Evolutionary conservation across 2,329 filamentous ascomycete genomes (phyloP).

Genomic region (Alternaria viburni): DNA sequence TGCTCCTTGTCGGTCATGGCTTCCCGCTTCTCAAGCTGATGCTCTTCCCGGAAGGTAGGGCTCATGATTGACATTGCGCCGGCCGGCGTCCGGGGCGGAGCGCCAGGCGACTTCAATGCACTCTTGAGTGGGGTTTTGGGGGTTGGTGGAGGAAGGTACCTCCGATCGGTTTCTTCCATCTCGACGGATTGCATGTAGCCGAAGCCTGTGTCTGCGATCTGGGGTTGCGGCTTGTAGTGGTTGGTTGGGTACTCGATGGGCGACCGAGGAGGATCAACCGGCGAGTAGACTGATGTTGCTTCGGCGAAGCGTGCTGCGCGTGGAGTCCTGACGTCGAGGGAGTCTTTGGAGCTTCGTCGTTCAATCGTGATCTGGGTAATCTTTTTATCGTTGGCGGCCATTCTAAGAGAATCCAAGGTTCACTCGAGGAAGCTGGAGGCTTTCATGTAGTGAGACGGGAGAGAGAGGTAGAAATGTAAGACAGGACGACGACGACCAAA

Average conservation of each 20-base stretch:
- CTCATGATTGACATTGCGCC: slow-evolving; percentile 74
- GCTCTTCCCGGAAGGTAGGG: slow-evolving; percentile 89
- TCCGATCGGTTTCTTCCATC: slow-evolving; percentile 58
- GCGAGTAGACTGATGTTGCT: slow-evolving; percentile 79
- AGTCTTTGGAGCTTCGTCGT: slow-evolving; percentile 50
- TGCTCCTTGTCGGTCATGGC: slow-evolving; percentile 83
- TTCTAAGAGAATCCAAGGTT: slow-evolving; percentile 48
- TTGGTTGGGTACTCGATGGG: slow-evolving; percentile 61
- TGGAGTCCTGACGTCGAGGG: slow-evolving; percentile 65
- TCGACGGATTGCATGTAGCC: slow-evolving; percentile 76
- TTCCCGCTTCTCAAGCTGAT: slow-evolving; percentile 84
- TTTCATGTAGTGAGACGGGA: slow-evolving; percentile 37
- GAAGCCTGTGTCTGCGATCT: slow-evolving; percentile 88
- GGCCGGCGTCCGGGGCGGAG: slow-evolving; percentile 65
- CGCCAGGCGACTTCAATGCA: slow-evolving; percentile 86
- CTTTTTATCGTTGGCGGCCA: slow-evolving; percentile 56
- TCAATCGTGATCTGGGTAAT: slow-evolving; percentile 49
- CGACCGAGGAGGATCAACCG: slow-evolving; percentile 64
- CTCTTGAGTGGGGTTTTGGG: slow-evolving; percentile 86
- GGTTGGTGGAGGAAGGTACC: slow-evolving; percentile 61
- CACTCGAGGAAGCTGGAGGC: slow-evolving; percentile 39
- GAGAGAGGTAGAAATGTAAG: slow-evolving; percentile 32
- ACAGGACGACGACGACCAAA: slow-evolving; percentile 41
- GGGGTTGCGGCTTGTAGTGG: slow-evolving; percentile 65
- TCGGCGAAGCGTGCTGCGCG: slow-evolving; percentile 81